A percentile compares a stretch with the other conserved stretches of the same genome.
Evolutionary conservation across 1,284 basidiomycete species (phyloP).

Genomic region (Schizopora paradoxa): DNA sequence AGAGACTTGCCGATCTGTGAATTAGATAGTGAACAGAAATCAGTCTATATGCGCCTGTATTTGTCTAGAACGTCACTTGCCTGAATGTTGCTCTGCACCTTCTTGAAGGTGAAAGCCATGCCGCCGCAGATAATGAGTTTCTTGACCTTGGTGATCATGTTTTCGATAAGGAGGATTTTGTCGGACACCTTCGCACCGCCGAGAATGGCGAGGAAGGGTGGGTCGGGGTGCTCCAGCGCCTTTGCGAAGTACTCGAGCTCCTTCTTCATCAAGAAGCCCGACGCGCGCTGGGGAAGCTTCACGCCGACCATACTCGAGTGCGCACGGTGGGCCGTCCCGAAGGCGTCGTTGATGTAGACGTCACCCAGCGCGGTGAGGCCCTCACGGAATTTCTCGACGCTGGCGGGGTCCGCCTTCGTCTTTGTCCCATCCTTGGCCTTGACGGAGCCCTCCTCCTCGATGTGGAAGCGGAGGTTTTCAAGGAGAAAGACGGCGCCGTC

Average conservation of each 20-base stretch:
- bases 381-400: conserved; percentile 82
- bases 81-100: conserved; percentile 78
- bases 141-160: conserved; percentile 99
- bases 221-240: conserved; percentile 90
- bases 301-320: conserved; percentile 99
- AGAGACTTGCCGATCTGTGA: conserved; percentile 87
- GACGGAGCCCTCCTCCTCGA: conserved; percentile 93
- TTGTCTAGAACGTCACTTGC: conserved; percentile 40
- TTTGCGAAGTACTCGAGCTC: conserved; percentile 99
- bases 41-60: not conserved
- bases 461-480: conserved; percentile 98
- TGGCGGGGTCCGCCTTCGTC: conserved; percentile 83
- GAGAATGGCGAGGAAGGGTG: conserved; percentile 96
- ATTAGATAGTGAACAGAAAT: conserved; percentile 9
- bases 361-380: conserved; percentile 90
- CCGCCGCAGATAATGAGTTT: conserved; percentile 96
- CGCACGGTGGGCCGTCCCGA: conserved; percentile 96
- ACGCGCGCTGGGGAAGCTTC: conserved; percentile 87
- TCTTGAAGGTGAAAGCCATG: conserved; percentile 99
- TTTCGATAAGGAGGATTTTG: conserved; percentile 98
- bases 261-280: conserved; percentile 98
- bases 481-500: conserved; percentile 86
- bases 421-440: conserved; percentile 93
- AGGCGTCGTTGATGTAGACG: conserved; percentile 98
- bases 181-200: conserved; percentile 99